Percentiles rank a stretch among this genome's conserved stretches.
phyloP scores from a whole-genome alignment of 306 rosid genomes.

The Oemleria cerasiformis region DNA sequence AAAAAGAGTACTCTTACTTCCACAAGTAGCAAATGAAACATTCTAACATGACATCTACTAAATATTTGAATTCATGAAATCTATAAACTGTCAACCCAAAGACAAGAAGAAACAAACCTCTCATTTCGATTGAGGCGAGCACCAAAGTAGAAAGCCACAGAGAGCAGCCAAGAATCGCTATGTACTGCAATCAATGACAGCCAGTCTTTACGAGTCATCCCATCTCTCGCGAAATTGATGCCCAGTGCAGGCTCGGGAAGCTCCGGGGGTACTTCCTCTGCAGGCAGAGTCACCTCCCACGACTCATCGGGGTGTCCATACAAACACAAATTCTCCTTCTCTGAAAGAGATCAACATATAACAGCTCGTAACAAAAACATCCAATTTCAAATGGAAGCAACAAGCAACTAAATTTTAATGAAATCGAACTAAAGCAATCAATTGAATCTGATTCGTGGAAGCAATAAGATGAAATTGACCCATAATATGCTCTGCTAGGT shows the following conservation, averaged over 20 bases:
- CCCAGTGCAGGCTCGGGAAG: slow-evolving; percentile 63
- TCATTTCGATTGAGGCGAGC: slow-evolving; percentile 63
- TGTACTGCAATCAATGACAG: slow-evolving; percentile 62
- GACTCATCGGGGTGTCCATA: slow-evolving; percentile 53
- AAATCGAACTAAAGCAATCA: not conserved
- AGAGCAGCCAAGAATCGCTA: slow-evolving; percentile 58
- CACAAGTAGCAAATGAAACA: not conserved
- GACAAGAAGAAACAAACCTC: slow-evolving; percentile 30
- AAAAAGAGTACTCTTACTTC: not conserved
- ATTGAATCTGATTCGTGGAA: not conserved
- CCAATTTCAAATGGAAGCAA: not conserved
- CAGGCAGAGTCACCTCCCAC: slow-evolving; percentile 55
- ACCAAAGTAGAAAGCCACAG: slow-evolving; percentile 61
- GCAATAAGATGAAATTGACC: not conserved
- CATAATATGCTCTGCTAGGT: not conserved
- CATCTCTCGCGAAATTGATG: slow-evolving; percentile 64
- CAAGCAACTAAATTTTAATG: not conserved
- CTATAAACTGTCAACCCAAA: not conserved
- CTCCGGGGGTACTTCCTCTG: slow-evolving; percentile 60
- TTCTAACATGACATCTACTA: not conserved
- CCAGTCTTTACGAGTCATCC: slow-evolving; percentile 59
- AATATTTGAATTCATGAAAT: not conserved
- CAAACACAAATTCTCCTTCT: slow-evolving; percentile 56
- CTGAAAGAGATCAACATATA: slow-evolving; percentile 13
- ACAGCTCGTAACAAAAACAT: not conserved